Evolutionary conservation across 192 early-diverging fungal species (phyloP), one percentile per base, ranked within the genome.

Genomic region (Coemansia sp.): DNA sequence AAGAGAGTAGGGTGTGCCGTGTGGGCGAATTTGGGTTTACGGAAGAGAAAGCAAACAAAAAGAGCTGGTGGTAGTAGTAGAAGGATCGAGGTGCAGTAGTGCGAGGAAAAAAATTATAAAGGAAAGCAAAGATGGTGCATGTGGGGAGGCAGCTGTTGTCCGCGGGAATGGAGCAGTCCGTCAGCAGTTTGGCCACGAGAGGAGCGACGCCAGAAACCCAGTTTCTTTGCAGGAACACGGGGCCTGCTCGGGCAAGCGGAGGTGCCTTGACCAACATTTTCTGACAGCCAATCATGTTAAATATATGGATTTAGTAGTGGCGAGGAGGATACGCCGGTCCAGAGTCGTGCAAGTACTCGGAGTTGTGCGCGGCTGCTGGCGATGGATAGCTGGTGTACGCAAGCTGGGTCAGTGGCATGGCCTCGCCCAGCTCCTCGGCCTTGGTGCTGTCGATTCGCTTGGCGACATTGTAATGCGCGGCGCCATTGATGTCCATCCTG

Each of bases 401-500:
- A 33, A 65, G 68, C 26, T 65, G 66, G 47, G 63, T 65, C 48
- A 81, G 73, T 0, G 79, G 79, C 21, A 73, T 43, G 26, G 57
- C 66, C 34, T 81, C 79, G 21, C 69, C 64, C 56, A 72, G 33
- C n/a, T 61, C 70, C 23, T 75, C 63, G 6, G 64, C 58, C 13
- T 60, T 56, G n/a, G 36, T 48, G 10, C 59, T 38, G 56, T 66
- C 66, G 7, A 64, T 48, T 26, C 55, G 66, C 66, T 65, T 76
- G 66, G 47, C 59, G 36, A 75, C 63, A n/a, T 69, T 75, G 63
- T 73, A 76, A 67, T 60, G 73, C 57, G 58, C 70, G 13, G 79
- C 79, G 34, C 73, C 79, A 58, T 76, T 76, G 59, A 76, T 82
- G 70, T 82, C 79, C 79, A 82, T 76, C 47, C 73, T 65, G 56